Base-by-base conservation (phyloP, 805 yeast species). In the Scheffersomyces stipitis region DNA sequence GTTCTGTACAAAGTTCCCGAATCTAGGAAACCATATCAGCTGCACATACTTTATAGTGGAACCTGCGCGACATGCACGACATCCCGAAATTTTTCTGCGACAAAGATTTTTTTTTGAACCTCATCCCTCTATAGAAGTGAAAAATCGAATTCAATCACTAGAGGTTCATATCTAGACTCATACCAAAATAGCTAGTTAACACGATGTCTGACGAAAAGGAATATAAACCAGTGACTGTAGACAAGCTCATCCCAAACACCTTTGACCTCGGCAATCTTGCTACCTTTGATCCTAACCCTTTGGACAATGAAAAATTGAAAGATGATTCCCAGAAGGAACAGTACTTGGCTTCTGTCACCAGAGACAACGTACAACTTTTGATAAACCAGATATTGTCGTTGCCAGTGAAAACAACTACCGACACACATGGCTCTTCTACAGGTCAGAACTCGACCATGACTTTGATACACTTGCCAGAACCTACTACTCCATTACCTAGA, bases 211-310 rank as follows among this genome's bases (percentile, higher is more conserved):
- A 44, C 15, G 27, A 41, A 14, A n/a, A 15, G 4, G 38, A 64
- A 38, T 67, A 40, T 49, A 81, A 83, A 55, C 86, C 95, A 10
- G 90, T 86, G 24, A 83, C 90, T 3, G 98, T 93, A 24, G 95
- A 87, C 33, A 90, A 90, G 62, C 84, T 84, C 18, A 87, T 93
- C 42, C 97, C 98, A 18, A 93, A 86, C 34, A 71, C 80, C 3
- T 91, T 76, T 57, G 99, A 93, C 60, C 68, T 91, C 44, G 99
- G 99, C 24, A 86, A 91, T 61, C 73, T 93, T 37, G 84, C 96
- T 4, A 86, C 86, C 2, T 90, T 87, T 56, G 98, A 91, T 63
- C 72, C 90, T 26, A 90, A 88, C 60, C 96, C 96, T 15, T 64
- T 91, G 46, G 95, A 86, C 47, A 69, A 72, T 28, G 67, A 69